Conservation (phyloP, 192 early-diverging fungal species). For the Tieghemiomyces parasiticus region DNA sequence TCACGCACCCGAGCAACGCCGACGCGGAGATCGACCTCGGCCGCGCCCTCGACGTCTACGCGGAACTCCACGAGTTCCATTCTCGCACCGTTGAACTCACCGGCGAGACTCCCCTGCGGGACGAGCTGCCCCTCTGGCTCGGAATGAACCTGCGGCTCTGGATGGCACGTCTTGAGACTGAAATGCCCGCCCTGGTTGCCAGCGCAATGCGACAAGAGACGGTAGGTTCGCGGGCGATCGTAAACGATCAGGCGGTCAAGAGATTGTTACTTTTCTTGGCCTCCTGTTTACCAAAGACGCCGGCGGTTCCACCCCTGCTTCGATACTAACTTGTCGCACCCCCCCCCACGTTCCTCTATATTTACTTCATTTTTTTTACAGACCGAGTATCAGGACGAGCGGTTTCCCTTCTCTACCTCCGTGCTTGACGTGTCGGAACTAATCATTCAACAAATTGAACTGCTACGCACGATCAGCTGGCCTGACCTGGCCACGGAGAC, state of each 20-base stretch:
- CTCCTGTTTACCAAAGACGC: too few species aligned
- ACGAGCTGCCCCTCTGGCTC: conserved; percentile 1
- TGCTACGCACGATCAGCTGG: conserved; percentile 22
- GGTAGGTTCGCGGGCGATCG: not conserved
- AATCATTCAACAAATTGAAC: conserved; percentile 27
- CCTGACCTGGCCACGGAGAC: conserved; percentile 26
- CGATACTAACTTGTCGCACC: not conserved
- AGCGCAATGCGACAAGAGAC: not conserved
- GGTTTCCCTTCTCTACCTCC: conserved; percentile 24
- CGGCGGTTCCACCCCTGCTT: not conserved
- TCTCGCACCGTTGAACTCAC: not conserved
- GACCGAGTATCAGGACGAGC: not conserved
- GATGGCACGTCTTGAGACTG: not conserved
- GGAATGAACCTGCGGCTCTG: not conserved
- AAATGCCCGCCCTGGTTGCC: not conserved
- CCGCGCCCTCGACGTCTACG: conserved; percentile 3
- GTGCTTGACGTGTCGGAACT: conserved; percentile 27
- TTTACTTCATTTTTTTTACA: not conserved
- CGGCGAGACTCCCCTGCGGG: not conserved
- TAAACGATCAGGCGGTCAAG: too few species aligned
- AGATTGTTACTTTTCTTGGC: too few species aligned
- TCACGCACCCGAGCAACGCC: not conserved
- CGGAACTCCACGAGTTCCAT: not conserved
- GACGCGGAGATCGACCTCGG: not conserved
- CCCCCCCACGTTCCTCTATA: not conserved